phyloP scores from a whole-genome alignment of 176 grass and related monocot species.

The Eragrostis nindensis region DNA sequence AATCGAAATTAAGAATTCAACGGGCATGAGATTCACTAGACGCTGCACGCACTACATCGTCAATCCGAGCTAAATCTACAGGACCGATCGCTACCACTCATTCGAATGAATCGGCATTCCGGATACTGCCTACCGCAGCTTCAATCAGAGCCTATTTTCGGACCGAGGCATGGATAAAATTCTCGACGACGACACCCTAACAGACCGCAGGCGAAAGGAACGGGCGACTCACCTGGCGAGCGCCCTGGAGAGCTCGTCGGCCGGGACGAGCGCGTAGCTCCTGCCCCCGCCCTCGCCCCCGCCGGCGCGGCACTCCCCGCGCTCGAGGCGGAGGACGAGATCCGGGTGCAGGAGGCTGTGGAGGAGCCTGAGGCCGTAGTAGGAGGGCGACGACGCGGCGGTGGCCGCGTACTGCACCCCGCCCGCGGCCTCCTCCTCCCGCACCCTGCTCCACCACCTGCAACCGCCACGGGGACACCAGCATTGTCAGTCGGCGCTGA shows the following conservation, averaged over 20 bases:
- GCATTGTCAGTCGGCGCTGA: constrained; percentile 20
- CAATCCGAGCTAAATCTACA: neutral
- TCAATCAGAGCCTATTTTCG: neutral
- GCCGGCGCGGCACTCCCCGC: constrained; percentile 39
- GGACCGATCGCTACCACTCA: neutral
- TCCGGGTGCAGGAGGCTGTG: constrained; percentile 74
- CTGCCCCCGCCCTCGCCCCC: neutral
- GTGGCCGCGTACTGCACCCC: constrained; percentile 64
- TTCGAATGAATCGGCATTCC: neutral
- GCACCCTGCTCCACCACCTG: constrained; percentile 74
- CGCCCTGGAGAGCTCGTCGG: constrained; percentile 54
- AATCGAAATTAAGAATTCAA: neutral
- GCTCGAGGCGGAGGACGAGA: constrained; percentile 72
- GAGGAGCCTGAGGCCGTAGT: constrained; percentile 74
- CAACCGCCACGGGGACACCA: neutral
- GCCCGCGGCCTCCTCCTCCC: constrained; percentile 53
- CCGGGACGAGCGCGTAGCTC: constrained; percentile 69
- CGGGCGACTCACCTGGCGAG: constrained; percentile 48
- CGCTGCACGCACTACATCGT: neutral
- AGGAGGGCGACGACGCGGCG: constrained; percentile 51
- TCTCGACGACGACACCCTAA: neutral
- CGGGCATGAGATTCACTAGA: neutral
- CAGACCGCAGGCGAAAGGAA: neutral
- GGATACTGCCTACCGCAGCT: neutral
- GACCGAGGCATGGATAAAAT: neutral